Conservation (phyloP, 1,284 basidiomycete species). For the Grifola frondosa region DNA sequence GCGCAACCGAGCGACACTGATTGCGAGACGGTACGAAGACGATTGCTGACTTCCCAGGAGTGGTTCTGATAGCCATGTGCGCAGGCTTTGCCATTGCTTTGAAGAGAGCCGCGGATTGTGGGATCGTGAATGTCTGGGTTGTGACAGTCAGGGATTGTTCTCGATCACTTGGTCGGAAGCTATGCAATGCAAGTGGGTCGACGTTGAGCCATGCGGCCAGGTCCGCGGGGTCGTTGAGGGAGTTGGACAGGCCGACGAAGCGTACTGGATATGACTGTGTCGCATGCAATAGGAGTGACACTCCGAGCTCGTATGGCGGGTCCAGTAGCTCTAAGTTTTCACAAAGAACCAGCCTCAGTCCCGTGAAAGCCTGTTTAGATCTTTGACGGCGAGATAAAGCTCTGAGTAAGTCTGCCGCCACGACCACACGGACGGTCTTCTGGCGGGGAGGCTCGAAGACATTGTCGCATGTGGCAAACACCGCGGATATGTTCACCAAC, state of each 20-base stretch:
- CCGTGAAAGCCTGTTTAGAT: constrained; percentile 31
- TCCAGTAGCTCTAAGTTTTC: constrained; percentile 89
- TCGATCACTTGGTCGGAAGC: constrained; percentile 82
- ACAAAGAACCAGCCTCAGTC: constrained; percentile 71
- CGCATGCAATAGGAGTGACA: constrained; percentile 68
- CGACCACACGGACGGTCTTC: constrained; percentile 54
- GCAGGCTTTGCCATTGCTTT: constrained; percentile 93
- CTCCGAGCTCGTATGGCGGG: constrained; percentile 78
- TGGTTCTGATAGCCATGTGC: constrained; percentile 61
- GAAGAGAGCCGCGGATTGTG: constrained; percentile 85
- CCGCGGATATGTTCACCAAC: constrained; percentile 45
- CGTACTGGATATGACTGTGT: constrained; percentile 65
- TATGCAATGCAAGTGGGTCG: constrained; percentile 63
- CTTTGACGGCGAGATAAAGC: constrained; percentile 36
- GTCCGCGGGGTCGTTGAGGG: constrained; percentile 80
- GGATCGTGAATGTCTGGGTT: constrained; percentile 81
- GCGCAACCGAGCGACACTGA: constrained; percentile 79
- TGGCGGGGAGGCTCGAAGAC: constrained; percentile 35
- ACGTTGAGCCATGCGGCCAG: constrained; percentile 86
- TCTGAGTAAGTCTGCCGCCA: constrained; percentile 48
- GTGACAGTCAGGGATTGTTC: constrained; percentile 76
- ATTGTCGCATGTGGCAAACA: constrained; percentile 34
- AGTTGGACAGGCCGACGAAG: constrained; percentile 76
- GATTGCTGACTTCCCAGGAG: constrained; percentile 57
- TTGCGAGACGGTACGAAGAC: constrained; percentile 89